Base-by-base conservation (phyloP, 495 filamentous ascomycete genomes). In the Staphylotrichum tortipilum region DNA sequence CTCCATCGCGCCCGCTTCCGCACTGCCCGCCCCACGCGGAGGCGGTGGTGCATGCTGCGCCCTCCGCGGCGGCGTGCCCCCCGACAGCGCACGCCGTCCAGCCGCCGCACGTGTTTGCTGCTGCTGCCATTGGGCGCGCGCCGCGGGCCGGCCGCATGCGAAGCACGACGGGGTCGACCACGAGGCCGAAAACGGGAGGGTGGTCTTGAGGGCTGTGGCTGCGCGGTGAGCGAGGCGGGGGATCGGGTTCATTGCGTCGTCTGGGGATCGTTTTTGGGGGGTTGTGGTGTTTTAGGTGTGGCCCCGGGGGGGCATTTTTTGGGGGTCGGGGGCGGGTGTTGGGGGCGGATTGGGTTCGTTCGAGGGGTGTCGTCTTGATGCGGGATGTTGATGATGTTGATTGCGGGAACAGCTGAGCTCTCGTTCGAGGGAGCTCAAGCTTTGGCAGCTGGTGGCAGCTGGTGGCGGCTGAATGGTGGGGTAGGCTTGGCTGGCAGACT, bases 1-100 rank as follows among this genome's bases (percentile, higher is more conserved):
- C 14, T 76, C 77, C 78, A 81, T 80, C 21, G 64, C 71, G 17
- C 74, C 73, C 9, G 68, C 63, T n/a, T n/a, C n/a, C n/a, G n/a
- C n/a, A n/a, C n/a, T n/a, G n/a, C n/a, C n/a, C n/a, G n/a, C n/a
- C n/a, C n/a, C n/a, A n/a, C n/a, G n/a, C n/a, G n/a, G n/a, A n/a
- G n/a, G n/a, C n/a, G n/a, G n/a, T n/a, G n/a, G n/a, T n/a, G n/a
- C n/a, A 30, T 58, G 44, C 34, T 55, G 52, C 29, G 35, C 35
- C 47, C 48, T 43, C 18, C 23, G 49, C 19, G n/a, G n/a, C n/a
- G n/a, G n/a, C n/a, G n/a, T n/a, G n/a, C n/a, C n/a, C n/a, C n/a
- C n/a, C n/a, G n/a, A n/a, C n/a, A n/a, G n/a, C n/a, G n/a, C n/a
- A n/a, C n/a, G n/a, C n/a, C n/a, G n/a, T n/a, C n/a, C n/a, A n/a